Evolutionary conservation across 2,329 filamentous ascomycete genomes (phyloP).

Genomic region (Colletotrichum noveboracense): DNA sequence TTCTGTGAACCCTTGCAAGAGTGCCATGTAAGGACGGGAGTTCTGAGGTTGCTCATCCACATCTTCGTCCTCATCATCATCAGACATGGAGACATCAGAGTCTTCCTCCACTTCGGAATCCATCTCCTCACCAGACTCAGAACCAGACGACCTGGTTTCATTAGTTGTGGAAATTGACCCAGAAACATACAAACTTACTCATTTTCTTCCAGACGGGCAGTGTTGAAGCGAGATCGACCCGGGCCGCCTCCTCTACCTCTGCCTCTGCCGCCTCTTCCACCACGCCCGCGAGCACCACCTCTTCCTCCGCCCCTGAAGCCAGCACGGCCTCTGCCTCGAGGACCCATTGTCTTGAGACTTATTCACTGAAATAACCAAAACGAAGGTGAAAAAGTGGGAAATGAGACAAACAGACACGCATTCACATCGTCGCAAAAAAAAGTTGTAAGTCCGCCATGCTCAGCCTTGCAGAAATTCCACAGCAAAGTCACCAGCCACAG

Average conservation of each 20-base stretch:
- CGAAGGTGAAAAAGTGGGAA: neutral
- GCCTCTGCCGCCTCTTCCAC: conserved; percentile 42
- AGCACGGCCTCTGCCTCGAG: conserved; percentile 28
- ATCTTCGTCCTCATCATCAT: conserved; percentile 51
- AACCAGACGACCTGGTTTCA: conserved; percentile 22
- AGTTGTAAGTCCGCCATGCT: conserved; percentile 17
- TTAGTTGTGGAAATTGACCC: neutral
- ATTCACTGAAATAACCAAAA: neutral
- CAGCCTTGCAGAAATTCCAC: conserved; percentile 26
- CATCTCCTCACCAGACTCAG: conserved; percentile 31
- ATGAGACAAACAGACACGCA: neutral
- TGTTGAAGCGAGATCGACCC: conserved; percentile 32
- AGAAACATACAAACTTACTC: conserved; percentile 33
- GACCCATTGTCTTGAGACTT: conserved; percentile 18
- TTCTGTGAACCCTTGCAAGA: conserved; percentile 63
- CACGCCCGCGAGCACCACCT: conserved; percentile 25
- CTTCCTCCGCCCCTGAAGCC: conserved; percentile 27
- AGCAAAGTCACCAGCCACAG: conserved; percentile 21
- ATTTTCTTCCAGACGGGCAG: conserved; percentile 48
- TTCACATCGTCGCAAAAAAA: conserved; percentile 16
- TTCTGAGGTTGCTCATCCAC: conserved; percentile 39
- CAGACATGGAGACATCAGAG: conserved; percentile 42
- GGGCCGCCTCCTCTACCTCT: conserved; percentile 41
- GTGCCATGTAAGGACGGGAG: conserved; percentile 58
- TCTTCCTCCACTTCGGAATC: conserved; percentile 41